Base-by-base conservation (phyloP, 1,284 basidiomycete species). In the Leccinum griseonigrum region DNA sequence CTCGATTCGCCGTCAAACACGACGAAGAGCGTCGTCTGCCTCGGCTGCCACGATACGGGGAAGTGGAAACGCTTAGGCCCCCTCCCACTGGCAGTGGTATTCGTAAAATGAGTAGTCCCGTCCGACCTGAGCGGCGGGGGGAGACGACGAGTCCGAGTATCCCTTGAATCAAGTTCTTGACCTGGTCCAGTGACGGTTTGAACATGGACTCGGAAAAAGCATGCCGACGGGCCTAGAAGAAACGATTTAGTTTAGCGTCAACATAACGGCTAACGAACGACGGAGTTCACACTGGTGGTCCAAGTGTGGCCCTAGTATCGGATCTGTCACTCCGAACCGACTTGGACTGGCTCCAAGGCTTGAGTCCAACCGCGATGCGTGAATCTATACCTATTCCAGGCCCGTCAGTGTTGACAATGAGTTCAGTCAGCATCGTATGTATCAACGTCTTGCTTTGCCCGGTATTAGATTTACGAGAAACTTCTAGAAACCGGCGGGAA, bases 41-140 rank as follows among this genome's bases (percentile, higher is more conserved):
- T 65, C n/a, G 70, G 69, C 28, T 72, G 67, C 67, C 65, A n/a
- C n/a, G n/a, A 71, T 14, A 71, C 65, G 9, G 70, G 70, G 54
- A 71, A 50, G 14, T 68, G 65, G 14, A 40, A 16, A 13, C 68
- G 69, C 43, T 59, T 71, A 2, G 70, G 70, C 22, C 68, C 70
- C 69, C 70, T n/a, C n/a, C n/a, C n/a, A n/a, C n/a, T n/a, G n/a
- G n/a, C 67, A 69, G 50, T 72, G 59, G 43, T 67, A 63, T 26
- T 72, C 70, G 2, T 71, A 67, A 10, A 72, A 48, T 10, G 66
- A 67, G 56, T 58, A 60, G 40, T 59, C 60, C 4, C 57, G 61
- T 36, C 6, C 18, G 26, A 28, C 48, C 18, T 50, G 11, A 28
- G 11, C 7, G 18, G 48, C 26, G 11, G 26, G 3, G n/a, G 48